Evolutionary conservation across 78 protist genomes (phyloP).

Genomic region (Dictyostelium purpureum): DNA sequence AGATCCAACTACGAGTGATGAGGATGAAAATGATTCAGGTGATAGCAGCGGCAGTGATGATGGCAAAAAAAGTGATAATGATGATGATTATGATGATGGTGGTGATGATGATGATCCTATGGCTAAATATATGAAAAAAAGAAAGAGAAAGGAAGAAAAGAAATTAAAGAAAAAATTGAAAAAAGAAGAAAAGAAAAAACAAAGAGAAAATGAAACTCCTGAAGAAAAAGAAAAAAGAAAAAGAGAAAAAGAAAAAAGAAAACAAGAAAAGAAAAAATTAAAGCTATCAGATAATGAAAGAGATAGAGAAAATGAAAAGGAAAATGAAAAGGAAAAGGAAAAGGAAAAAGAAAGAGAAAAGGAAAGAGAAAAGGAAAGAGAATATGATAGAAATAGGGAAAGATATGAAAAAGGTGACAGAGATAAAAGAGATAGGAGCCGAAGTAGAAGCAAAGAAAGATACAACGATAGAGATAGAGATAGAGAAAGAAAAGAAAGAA

Average conservation of each 20-base stretch:
- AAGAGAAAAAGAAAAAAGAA: constrained; percentile 5
- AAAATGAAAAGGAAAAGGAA: background rate
- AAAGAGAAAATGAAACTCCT: constrained; percentile 3
- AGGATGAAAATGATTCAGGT: background rate
- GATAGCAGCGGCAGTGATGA: background rate
- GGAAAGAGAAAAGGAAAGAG: background rate
- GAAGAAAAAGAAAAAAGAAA: constrained; percentile 19
- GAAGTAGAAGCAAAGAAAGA: background rate
- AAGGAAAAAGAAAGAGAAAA: background rate
- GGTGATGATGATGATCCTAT: background rate
- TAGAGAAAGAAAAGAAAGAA: background rate
- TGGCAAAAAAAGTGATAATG: background rate
- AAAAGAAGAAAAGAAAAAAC: background rate
- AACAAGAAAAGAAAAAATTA: constrained; percentile 19
- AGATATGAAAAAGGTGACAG: background rate
- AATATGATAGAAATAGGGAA: background rate
- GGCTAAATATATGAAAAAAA: background rate
- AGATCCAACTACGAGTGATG: background rate
- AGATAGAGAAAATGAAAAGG: background rate
- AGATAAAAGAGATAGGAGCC: background rate
- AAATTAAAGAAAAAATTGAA: constrained; percentile 15
- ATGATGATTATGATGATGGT: background rate
- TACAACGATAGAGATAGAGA: background rate
- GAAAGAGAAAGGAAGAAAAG: constrained; percentile 8
- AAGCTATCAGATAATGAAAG: background rate